Evolutionary conservation across 1,139 yeast species (phyloP).

Genomic region (Ogataea hybrid): DNA sequence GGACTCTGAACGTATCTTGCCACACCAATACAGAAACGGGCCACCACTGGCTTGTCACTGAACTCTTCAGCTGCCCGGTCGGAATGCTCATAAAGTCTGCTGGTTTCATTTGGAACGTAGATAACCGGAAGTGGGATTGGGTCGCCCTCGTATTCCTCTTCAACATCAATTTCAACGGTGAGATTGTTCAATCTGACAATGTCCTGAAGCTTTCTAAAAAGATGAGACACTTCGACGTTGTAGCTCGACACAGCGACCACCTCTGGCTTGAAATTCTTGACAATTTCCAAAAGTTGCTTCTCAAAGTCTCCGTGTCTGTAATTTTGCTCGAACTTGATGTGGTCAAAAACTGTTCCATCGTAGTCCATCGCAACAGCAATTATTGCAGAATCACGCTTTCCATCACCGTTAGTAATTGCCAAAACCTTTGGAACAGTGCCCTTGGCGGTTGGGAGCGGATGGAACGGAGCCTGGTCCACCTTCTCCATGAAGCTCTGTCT

Average conservation of each 20-base stretch:
- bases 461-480: conserved; percentile 90
- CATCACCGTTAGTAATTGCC: conserved; percentile 83
- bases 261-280: conserved; percentile 65
- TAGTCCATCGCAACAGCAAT: conserved; percentile 79
- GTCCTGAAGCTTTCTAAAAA: conserved; percentile 56
- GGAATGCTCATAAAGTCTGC: conserved; percentile 82
- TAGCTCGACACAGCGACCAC: conserved; percentile 89
- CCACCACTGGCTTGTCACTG: conserved; percentile 81
- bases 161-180: conserved; percentile 50
- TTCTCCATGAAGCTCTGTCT: conserved; percentile 66
- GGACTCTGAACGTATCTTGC: conserved; percentile 94
- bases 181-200: conserved; percentile 59
- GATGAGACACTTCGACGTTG: conserved; percentile 66
- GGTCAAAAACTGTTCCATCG: conserved; percentile 73
- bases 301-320: conserved; percentile 51
- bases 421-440: conserved; percentile 87
- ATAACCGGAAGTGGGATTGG: conserved; percentile 36
- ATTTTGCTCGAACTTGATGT: conserved; percentile 72
- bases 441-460: conserved; percentile 70
- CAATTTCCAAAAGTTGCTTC: conserved; percentile 55
- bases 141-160: conserved; percentile 36
- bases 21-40: conserved; percentile 83
- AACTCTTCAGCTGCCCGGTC: conserved; percentile 73
- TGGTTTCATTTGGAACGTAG: conserved; percentile 94
- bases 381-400: conserved; percentile 81